Conservation (phyloP, 257 asterid species). For the Jaltomata sinuosa region DNA sequence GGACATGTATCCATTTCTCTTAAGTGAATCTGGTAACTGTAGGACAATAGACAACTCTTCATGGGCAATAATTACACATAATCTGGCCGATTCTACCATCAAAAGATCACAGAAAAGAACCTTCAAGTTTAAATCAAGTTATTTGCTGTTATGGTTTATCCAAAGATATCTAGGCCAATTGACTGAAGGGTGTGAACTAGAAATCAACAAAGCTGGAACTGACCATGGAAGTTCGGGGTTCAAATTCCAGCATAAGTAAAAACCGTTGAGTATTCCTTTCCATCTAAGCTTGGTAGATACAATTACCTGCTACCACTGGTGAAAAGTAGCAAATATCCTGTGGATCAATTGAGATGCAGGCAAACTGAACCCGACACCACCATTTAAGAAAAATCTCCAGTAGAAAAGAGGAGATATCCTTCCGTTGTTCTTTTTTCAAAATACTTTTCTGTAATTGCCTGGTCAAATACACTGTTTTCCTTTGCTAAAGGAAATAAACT, state of each 20-base stretch:
- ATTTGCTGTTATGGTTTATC: background rate
- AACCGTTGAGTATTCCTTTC: background rate
- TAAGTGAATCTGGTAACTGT: background rate
- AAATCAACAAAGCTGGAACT: background rate
- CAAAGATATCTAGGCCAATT: background rate
- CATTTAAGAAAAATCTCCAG: background rate
- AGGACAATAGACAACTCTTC: background rate
- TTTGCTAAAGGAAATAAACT: background rate
- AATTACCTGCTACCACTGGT: background rate
- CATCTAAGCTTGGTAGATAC: background rate
- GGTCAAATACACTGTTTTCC: background rate
- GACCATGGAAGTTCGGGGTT: background rate
- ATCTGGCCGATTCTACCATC: background rate
- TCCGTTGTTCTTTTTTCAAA: background rate
- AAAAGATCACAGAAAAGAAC: background rate
- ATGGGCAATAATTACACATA: background rate
- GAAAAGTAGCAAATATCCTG: background rate
- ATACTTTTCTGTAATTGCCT: background rate
- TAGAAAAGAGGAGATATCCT: background rate
- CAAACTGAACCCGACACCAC: too few species aligned
- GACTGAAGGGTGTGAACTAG: background rate
- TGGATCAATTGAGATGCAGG: too few species aligned
- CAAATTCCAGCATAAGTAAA: background rate
- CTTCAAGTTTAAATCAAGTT: background rate
- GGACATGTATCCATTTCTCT: background rate